Evolutionary conservation across 2,329 filamentous ascomycete genomes (phyloP).

Genomic region (Phaeomoniella chlamydospora): DNA sequence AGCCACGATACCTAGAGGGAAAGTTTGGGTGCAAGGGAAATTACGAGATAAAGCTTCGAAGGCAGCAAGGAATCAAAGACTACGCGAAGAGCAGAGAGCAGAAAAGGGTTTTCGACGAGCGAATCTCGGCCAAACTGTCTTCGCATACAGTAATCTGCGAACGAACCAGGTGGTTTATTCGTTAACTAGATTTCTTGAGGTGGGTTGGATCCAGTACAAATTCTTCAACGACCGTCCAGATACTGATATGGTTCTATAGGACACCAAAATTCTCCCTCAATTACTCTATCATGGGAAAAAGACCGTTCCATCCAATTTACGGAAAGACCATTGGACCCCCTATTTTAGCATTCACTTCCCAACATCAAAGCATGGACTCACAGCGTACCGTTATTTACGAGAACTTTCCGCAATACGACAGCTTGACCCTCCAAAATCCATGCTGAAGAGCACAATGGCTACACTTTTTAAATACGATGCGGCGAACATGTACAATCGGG

Average conservation of each 20-base stretch:
- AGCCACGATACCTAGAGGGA: constrained; percentile 6
- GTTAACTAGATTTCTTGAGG: constrained; percentile 39
- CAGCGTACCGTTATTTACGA: constrained; percentile 42
- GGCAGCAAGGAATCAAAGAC: constrained; percentile 23
- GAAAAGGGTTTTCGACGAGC: constrained; percentile 30
- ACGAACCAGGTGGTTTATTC: constrained; percentile 54
- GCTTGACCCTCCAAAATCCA: constrained; percentile 28
- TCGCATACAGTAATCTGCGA: constrained; percentile 44
- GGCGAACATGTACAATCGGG: not conserved
- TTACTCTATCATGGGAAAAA: constrained; percentile 51
- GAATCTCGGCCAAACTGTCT: constrained; percentile 44
- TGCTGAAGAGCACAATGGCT: constrained; percentile 23
- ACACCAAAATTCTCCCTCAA: constrained; percentile 38
- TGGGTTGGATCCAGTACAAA: constrained; percentile 17
- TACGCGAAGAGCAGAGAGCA: constrained; percentile 22
- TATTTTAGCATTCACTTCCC: constrained; percentile 45
- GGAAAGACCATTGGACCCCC: constrained; percentile 49
- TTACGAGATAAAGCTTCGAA: constrained; percentile 22
- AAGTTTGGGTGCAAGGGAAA: constrained; percentile 25
- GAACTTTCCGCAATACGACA: constrained; percentile 48
- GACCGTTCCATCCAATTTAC: constrained; percentile 40
- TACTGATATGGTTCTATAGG: constrained; percentile 19
- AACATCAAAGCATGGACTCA: constrained; percentile 27
- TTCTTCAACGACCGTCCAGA: constrained; percentile 2
- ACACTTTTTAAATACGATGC: not conserved